Conservation (phyloP, 306 rosid genomes). For the Dalbergia cochinchinensis region DNA sequence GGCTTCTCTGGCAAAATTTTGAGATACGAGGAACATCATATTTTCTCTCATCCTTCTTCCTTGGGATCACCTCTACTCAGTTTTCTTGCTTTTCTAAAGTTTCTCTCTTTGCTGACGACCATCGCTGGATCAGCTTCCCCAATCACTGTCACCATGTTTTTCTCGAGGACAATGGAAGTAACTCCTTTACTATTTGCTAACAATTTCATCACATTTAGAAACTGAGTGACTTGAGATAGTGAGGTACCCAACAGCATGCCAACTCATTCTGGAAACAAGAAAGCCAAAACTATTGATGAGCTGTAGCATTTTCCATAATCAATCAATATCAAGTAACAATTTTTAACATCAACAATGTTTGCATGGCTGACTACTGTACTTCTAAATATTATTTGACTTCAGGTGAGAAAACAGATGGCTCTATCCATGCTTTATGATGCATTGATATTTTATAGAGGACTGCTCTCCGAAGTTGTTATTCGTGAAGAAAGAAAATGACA, state of each 20-base stretch:
- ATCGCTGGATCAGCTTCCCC: constrained; percentile 70
- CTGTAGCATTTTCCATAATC: constrained; percentile 29
- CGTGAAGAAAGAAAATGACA: constrained; percentile 32
- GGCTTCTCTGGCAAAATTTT: constrained; percentile 51
- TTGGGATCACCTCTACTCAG: constrained; percentile 57
- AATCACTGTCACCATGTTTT: constrained; percentile 57
- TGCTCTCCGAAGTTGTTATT: constrained; percentile 21
- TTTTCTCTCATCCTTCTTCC: constrained; percentile 58
- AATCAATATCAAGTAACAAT: not conserved
- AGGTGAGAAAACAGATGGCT: constrained; percentile 4
- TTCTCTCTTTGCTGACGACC: constrained; percentile 64
- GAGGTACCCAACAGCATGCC: constrained; percentile 25
- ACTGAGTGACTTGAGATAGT: not conserved
- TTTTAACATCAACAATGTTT: constrained; percentile 5
- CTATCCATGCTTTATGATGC: constrained; percentile 5
- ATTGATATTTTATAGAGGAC: constrained; percentile 8
- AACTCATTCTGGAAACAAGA: constrained; percentile 27
- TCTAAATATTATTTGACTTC: constrained; percentile 3
- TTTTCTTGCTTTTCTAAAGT: constrained; percentile 53
- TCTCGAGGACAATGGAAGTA: constrained; percentile 57
- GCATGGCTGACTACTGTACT: constrained; percentile 6
- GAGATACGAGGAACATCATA: constrained; percentile 24
- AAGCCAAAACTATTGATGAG: constrained; percentile 13
- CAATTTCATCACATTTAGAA: constrained; percentile 61
- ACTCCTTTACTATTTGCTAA: constrained; percentile 58